Conservation (phyloP, 805 yeast species). For the Suhomyces sp. region DNA sequence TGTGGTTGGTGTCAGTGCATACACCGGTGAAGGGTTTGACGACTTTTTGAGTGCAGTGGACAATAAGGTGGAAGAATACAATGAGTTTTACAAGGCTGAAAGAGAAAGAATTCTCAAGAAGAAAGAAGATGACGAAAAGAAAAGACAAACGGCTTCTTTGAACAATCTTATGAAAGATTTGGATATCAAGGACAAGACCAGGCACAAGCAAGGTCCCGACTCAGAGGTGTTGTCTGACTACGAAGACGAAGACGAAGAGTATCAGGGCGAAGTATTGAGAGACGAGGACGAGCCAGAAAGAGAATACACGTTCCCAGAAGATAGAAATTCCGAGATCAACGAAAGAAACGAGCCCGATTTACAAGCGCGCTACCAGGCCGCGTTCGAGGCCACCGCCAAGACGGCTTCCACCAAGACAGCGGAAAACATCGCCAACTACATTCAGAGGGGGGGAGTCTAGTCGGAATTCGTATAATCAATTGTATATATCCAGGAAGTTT, state of each 20-base stretch:
- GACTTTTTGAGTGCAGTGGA: conserved; percentile 85
- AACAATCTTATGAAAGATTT: conserved; percentile 80
- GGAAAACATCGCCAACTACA: conserved; percentile 67
- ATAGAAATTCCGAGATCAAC: conserved; percentile 58
- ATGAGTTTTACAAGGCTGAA: conserved; percentile 78
- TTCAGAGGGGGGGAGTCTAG: conserved; percentile 29
- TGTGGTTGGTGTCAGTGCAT: conserved; percentile 88
- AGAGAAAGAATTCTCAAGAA: conserved; percentile 76
- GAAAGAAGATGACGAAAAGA: conserved; percentile 72
- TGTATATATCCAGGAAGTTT: neutral
- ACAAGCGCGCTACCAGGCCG: conserved; percentile 69
- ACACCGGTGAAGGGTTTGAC: conserved; percentile 92
- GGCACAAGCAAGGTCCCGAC: conserved; percentile 21
- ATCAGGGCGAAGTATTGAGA: conserved; percentile 45
- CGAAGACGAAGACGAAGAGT: conserved; percentile 47
- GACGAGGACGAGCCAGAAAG: conserved; percentile 45
- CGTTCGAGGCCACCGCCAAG: conserved; percentile 62
- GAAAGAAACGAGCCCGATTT: conserved; percentile 47
- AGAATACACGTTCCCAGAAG: conserved; percentile 71
- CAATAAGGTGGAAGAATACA: conserved; percentile 81
- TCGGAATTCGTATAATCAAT: neutral
- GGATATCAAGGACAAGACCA: conserved; percentile 51
- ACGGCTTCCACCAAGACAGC: conserved; percentile 64
- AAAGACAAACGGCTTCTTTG: conserved; percentile 67
- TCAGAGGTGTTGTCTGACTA: conserved; percentile 52